Evolutionary conservation across 2,329 filamentous ascomycete genomes (phyloP), one percentile per base, ranked within the genome.

Genomic region (Colletotrichum noveboracense): DNA sequence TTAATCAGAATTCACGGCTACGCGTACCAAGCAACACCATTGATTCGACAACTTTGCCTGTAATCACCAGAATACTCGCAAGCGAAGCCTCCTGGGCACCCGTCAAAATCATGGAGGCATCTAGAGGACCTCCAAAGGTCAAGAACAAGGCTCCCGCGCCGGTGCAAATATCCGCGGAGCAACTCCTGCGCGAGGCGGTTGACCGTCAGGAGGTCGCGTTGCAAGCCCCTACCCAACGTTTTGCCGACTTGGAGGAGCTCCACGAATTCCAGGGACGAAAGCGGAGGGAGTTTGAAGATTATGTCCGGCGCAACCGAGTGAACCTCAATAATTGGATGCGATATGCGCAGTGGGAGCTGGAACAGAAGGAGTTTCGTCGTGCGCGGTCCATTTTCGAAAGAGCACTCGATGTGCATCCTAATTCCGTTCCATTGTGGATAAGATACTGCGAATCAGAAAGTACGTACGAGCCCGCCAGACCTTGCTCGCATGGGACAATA

Each of bases 271-370:
- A 99, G 86, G 96, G 96, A 70, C 92, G 97, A 78, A 98, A 98
- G 87, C 91, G 97, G 79, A 97, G 96, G 85, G 97, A 98, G 82
- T 99, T 98, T 80, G 97, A 99, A 86, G 95, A 98, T 88, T 98
- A 98, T 93, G 95, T 98, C 76, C 93, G 96, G 78, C 94, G 97
- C 78, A 98, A 98, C 83, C 89, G 96, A 82, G 91, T 98, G 83
- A 98, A 97, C 82, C 96, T 98, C 90, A 98, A 98, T 89, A 98
- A 98, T 86, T 99, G 97, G 97, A 95, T 97, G 90, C 94, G 96
- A 82, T 99, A 99, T 89, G 96, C 97, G 71, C 92, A 95, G 80
- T 99, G 96, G 95, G 97, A 99, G 87, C 90, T 98, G 76, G 96
- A 99, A 84, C 97, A 99, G 87, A 98, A 98, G 86, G 97, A 99